These are phyloP conservation scores for Solanum neorickii DNA, from an alignment of 257 asterid genomes.

Conservation along the genomic window DNA sequence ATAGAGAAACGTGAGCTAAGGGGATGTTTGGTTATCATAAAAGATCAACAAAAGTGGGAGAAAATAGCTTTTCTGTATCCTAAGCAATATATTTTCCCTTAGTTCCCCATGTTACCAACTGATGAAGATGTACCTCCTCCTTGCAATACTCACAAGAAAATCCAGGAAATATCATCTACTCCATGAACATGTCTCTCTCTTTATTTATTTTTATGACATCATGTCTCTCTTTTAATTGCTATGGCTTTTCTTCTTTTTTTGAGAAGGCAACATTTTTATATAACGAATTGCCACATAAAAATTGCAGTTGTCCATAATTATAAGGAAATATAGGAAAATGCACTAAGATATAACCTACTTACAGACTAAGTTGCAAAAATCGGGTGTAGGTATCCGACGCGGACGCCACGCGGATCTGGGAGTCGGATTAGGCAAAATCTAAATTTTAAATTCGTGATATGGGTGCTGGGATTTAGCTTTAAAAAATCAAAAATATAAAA, in stretches of 20 bases:
- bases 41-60: not conserved
- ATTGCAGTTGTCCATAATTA: not conserved
- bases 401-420: not conserved
- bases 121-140: not conserved
- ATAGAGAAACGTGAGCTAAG: not conserved
- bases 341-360: not conserved
- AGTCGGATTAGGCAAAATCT: not conserved
- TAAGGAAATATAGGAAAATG: not conserved
- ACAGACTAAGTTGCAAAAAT: not conserved
- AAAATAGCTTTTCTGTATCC: not conserved
- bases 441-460: not conserved
- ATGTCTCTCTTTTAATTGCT: not conserved
- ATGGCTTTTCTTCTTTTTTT: not conserved
- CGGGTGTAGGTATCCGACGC: not conserved
- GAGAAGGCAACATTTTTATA: not conserved
- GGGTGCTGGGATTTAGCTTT: not conserved
- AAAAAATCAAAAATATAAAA: not conserved
- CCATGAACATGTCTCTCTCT: not conserved
- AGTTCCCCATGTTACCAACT: not conserved
- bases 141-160: not conserved
- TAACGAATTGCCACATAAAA: not conserved
- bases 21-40: not conserved
- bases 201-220: too few species aligned
- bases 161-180: not conserved
- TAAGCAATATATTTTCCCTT: not conserved